A percentile compares a stretch with the other conserved stretches of the same genome.
These are phyloP conservation scores for Immersiella caudata DNA, from an alignment of 495 filamentous ascomycete species.

Conservation along the genomic window DNA sequence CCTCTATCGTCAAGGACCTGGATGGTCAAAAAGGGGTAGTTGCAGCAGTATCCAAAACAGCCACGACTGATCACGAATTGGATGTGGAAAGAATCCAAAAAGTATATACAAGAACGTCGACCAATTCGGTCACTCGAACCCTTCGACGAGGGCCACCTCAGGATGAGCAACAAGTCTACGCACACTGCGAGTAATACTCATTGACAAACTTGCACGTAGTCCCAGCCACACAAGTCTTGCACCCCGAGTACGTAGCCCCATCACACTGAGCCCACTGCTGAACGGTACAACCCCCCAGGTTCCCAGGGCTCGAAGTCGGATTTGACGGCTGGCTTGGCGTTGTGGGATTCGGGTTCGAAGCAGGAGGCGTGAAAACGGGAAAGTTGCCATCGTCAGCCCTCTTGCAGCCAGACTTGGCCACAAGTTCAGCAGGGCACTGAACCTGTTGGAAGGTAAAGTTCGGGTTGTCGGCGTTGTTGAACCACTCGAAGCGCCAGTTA, in stretches of 20 bases:
- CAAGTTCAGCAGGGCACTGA: slow-evolving; percentile 56
- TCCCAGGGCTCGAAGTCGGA: slow-evolving; percentile 10
- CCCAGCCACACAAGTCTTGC: slow-evolving; percentile 40
- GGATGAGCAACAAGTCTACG: not conserved
- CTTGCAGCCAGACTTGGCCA: slow-evolving; percentile 54
- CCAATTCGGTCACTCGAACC: no score
- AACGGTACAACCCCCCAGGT: slow-evolving; percentile 25
- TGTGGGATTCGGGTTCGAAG: not conserved
- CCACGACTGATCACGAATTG: no score
- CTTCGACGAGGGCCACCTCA: no score
- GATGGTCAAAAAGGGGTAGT: no score
- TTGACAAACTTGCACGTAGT: slow-evolving; percentile 41
- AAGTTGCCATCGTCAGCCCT: slow-evolving; percentile 39
- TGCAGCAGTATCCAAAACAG: no score
- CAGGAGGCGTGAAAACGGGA: slow-evolving; percentile 31
- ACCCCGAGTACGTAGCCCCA: slow-evolving; percentile 45
- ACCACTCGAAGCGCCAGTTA: slow-evolving; percentile 64
- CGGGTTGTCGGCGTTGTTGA: slow-evolving; percentile 60
- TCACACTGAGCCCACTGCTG: slow-evolving; percentile 52
- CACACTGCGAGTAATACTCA: slow-evolving; percentile 47
- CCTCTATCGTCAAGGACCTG: no score
- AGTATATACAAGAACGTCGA: no score
- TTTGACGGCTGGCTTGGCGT: slow-evolving; percentile 2
- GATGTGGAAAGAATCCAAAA: no score
- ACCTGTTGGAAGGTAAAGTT: slow-evolving; percentile 55